Conservation (phyloP, 78 protist species). For the Dictyostelium discoideum region DNA sequence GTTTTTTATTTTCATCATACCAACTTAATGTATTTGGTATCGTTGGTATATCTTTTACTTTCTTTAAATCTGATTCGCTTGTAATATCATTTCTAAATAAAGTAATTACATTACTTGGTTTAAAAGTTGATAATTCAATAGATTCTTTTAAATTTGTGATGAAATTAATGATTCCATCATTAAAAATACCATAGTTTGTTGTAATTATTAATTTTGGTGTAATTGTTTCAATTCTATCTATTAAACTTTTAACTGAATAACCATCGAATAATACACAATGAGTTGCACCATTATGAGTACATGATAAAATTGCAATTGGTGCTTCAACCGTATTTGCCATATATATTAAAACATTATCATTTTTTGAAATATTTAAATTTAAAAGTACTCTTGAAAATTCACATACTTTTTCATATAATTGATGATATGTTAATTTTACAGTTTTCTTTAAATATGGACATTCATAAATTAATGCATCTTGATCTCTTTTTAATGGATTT, state of each 20-base stretch:
- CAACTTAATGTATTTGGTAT: background rate
- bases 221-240: constrained; percentile 83
- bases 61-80: background rate
- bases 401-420: constrained; percentile 66
- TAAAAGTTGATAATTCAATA: background rate
- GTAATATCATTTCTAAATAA: background rate
- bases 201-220: constrained; percentile 76
- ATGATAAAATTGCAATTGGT: constrained; percentile 92
- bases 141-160: background rate
- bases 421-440: background rate
- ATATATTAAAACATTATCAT: constrained; percentile 92
- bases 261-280: constrained; percentile 15
- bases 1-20: background rate
- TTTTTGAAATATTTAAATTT: constrained; percentile 83
- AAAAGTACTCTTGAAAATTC: constrained; percentile 85
- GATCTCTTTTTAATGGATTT: background rate
- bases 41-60: background rate
- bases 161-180: background rate
- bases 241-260: constrained; percentile 1
- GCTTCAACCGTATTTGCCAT: constrained; percentile 90
- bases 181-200: constrained; percentile 56
- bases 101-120: background rate
- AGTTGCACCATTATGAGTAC: constrained; percentile 94
- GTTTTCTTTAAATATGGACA: constrained; percentile 6
- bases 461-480: constrained; percentile 41